phyloP scores from a whole-genome alignment of 108 stramenopile genomes.

The Skeletonema marinoi region DNA sequence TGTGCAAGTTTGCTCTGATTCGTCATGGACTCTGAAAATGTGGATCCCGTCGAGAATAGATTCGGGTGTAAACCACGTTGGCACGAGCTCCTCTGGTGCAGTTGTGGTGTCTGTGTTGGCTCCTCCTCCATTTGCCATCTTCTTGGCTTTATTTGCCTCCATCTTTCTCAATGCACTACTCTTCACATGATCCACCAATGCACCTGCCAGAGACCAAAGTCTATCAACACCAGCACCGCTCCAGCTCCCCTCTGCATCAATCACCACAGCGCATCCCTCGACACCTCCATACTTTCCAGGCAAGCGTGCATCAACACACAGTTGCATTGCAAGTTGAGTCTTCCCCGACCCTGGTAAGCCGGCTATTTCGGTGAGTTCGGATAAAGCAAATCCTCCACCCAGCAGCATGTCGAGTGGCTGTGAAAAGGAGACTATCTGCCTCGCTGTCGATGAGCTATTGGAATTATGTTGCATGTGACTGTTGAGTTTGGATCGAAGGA shows the following conservation, averaged over 20 bases:
- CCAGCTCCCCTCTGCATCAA: slow-evolving; percentile 96
- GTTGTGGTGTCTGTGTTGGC: not conserved
- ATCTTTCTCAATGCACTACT: slow-evolving; percentile 42
- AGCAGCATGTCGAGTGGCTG: slow-evolving; percentile 74
- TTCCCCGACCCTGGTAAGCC: slow-evolving; percentile 94
- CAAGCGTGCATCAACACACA: slow-evolving; percentile 86
- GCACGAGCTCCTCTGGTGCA: slow-evolving; percentile 28
- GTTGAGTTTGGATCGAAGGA: slow-evolving; percentile 23
- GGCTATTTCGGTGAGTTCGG: slow-evolving; percentile 89
- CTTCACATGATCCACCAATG: slow-evolving; percentile 60
- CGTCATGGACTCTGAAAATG: slow-evolving; percentile 91
- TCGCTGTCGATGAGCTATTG: slow-evolving; percentile 1
- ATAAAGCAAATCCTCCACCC: slow-evolving; percentile 85
- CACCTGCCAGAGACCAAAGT: slow-evolving; percentile 77
- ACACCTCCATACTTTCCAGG: slow-evolving; percentile 87
- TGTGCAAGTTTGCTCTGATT: slow-evolving; percentile 77
- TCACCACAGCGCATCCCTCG: slow-evolving; percentile 79
- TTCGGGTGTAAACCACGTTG: slow-evolving; percentile 52
- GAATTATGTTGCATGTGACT: not conserved
- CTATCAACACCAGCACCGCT: slow-evolving; percentile 64
- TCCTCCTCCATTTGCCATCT: slow-evolving; percentile 6
- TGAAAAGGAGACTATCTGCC: slow-evolving; percentile 82
- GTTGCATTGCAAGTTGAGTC: slow-evolving; percentile 94
- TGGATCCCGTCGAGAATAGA: slow-evolving; percentile 84
- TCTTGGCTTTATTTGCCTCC: slow-evolving; percentile 9